Conservation (phyloP, 345 rosid genomes). For the Populus euphratica region DNA sequence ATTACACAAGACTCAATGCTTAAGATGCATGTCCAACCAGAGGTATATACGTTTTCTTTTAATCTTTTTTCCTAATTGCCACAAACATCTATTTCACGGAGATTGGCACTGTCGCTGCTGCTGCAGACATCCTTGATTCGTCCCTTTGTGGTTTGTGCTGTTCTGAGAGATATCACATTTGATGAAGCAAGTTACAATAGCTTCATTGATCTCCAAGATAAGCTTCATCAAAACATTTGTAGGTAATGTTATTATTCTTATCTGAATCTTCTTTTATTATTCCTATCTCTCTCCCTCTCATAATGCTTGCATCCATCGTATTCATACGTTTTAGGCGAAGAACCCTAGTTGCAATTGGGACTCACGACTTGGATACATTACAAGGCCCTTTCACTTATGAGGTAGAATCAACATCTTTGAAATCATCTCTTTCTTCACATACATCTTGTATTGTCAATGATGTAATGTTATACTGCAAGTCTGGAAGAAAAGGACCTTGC, state of each 20-base stretch:
- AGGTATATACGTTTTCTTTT: constrained; percentile 39
- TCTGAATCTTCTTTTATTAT: background rate
- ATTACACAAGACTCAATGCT: constrained; percentile 48
- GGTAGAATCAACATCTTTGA: constrained; percentile 38
- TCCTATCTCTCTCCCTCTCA: too few relatives aligned
- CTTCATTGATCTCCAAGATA: constrained; percentile 95
- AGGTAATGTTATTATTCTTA: constrained; percentile 38
- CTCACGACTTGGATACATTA: constrained; percentile 89
- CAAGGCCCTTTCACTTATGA: constrained; percentile 90
- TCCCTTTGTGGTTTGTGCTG: constrained; percentile 78
- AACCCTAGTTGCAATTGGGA: constrained; percentile 87
- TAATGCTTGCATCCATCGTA: background rate
- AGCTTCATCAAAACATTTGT: constrained; percentile 92
- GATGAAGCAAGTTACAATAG: constrained; percentile 87
- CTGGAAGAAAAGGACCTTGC: background rate
- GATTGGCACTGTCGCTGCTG: background rate
- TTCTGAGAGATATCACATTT: constrained; percentile 73
- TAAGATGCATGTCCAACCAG: constrained; percentile 65
- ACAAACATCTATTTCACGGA: background rate
- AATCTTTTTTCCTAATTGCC: background rate
- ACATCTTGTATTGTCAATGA: background rate
- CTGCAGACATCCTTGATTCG: constrained; percentile 67
- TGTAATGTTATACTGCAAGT: background rate
- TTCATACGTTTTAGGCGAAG: constrained; percentile 54
- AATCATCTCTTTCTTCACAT: background rate